Evolutionary conservation across 305 asterid genomes (phyloP), one percentile per base, ranked within the genome.

Genomic region (Fraxinus angustifolia): DNA sequence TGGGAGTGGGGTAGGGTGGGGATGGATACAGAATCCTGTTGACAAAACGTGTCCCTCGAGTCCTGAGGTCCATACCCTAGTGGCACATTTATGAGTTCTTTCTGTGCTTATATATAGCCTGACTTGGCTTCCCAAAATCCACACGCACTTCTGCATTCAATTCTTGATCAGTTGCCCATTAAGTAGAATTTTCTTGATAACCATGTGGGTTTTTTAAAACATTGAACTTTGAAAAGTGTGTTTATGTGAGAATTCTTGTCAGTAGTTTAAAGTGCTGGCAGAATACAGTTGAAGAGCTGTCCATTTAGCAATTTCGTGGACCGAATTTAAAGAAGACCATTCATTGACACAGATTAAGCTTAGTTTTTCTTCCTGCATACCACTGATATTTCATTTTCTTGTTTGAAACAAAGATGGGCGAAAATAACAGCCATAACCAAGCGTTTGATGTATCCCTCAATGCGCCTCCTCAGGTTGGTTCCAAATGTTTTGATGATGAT

Each of bases 401-500:
- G 8, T 31, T 70, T 5, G 40, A 31, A 70, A 12, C 56, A 82
- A 90, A 93, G 93, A 94, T 93, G 97, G 83, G 79, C 58, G 94
- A 86, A 38, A 78, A 31, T 33, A 23, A 75, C 80, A 86, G 86
- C 62, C 42, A 85, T 73, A 82, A 33, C 70, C 88, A 88, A 60
- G 89, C 71, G 34, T 88, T 88, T 21, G 97, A 91, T 31, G 88
- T 91, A 16, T 80, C 95, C 62, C 30, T 79, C 75, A 83, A 87
- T 84, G 89, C 81, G 62, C 88, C 90, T 23, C n/a, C 88, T 12
- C 93, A 88, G 50, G 84, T 12, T 60, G 91, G 86, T 71, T 86
- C 93, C 82, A 88, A 93, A 36, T 88, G 89, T 48, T 95, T 92
- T 56, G 98, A 95, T 17, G 98, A 95, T 34, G 98, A 95, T 58